Evolutionary conservation across 495 filamentous ascomycete species (phyloP).

Genomic region (Aspergillus carlsbadensis): DNA sequence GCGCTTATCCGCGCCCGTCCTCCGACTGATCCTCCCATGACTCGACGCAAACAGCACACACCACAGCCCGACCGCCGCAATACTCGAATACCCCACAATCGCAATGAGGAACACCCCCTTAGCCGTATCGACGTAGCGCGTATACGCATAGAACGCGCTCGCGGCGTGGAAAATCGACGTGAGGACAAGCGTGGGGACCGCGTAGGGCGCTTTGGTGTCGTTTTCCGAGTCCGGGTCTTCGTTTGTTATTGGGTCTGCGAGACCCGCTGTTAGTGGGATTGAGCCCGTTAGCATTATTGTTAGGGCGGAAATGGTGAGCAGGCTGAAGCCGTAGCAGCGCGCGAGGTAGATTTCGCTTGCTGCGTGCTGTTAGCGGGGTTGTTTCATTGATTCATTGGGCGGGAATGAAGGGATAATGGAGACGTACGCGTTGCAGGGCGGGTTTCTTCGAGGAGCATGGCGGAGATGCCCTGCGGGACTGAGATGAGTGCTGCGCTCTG

Average conservation of each 20-base stretch:
- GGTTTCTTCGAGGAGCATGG: slow-evolving; percentile 58
- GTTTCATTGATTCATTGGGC: too few species aligned
- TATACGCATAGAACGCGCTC: slow-evolving; percentile 67
- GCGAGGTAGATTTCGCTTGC: slow-evolving; percentile 74
- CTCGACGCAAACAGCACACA: slow-evolving; percentile 70
- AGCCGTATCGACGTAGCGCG: slow-evolving; percentile 53
- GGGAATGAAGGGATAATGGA: background rate
- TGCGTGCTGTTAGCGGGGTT: slow-evolving; percentile 18
- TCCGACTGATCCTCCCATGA: slow-evolving; percentile 60
- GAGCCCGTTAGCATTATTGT: slow-evolving; percentile 70
- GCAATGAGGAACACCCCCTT: slow-evolving; percentile 56
- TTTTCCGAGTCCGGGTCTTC: slow-evolving; percentile 29
- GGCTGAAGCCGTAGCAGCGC: slow-evolving; percentile 63
- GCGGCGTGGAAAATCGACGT: slow-evolving; percentile 63
- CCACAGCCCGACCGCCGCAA: slow-evolving; percentile 69
- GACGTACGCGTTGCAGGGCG: slow-evolving; percentile 53
- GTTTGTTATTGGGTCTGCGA: slow-evolving; percentile 39
- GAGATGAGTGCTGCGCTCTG: slow-evolving; percentile 65
- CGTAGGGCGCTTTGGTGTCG: slow-evolving; percentile 66
- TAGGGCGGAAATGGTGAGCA: slow-evolving; percentile 64
- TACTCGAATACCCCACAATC: slow-evolving; percentile 44
- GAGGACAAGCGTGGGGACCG: slow-evolving; percentile 63
- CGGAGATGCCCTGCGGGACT: slow-evolving; percentile 64
- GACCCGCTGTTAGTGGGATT: slow-evolving; percentile 62
- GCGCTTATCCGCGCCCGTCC: slow-evolving; percentile 76